Base-by-base conservation (phyloP, 805 yeast genomes). In the Yamadazyma kitorensis region DNA sequence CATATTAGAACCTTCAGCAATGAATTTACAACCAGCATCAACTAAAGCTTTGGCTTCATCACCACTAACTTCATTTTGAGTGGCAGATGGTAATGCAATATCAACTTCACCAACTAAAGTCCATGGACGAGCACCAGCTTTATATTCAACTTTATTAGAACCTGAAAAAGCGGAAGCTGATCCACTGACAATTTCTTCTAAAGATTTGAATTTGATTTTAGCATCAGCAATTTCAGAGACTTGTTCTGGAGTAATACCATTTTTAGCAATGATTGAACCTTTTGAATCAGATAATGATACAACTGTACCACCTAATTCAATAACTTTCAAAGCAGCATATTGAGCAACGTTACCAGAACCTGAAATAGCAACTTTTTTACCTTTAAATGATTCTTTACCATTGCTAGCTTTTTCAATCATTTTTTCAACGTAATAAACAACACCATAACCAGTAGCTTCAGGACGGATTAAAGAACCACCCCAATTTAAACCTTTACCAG, bases 321-420 rank as follows among this genome's bases (percentile, higher is more conserved):
- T 87, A 48, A 83, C 94, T 78, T 91, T 91, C 64, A 91, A 76
- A 39, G 98, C 98, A 57, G 98, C 98, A 72, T 78, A 91, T 75
- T 91, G 98, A 42, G 98, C 98, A 64, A 91, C 98, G 72, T 91
- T 91, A 71, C 98, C 98, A 48, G 96, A 82, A 64, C 98, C 98
- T 41, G 97, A 89, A 59, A 91, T 80, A 56, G 96, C 89, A 52
- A 93, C 98, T 62, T 84, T 80, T 78, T 93, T 91, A 64, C 96
- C 97, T 49, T 76, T 68, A 72, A 93, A 84, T 39, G 88, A 65
- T 73, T 88, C 96, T 69, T 83, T 80, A 66, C 96, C 96, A 49
- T 76, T 64, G 44, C 94, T 73, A 47, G 96, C 96, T 65, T 81
- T 80, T 71, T 86, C 93, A 65, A 91, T 86, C 96, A 91, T 91